Evolutionary conservation across 2,329 filamentous ascomycete species (phyloP), one percentile per base, ranked within the genome.

Genomic region (Ophiostoma himal-ulmi): DNA sequence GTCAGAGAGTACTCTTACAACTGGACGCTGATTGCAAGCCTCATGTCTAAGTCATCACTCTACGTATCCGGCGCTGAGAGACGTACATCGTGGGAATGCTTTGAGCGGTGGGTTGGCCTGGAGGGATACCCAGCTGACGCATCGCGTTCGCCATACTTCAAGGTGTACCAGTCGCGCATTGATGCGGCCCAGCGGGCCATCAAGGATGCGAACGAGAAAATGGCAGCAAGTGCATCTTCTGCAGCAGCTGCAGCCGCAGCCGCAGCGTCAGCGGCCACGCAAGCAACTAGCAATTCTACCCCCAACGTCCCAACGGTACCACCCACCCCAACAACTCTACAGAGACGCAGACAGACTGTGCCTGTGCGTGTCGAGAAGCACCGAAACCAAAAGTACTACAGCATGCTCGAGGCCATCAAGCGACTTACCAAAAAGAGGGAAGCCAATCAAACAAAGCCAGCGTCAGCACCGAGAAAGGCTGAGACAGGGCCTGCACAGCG

Each of bases 41-140:
- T 94, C 72, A 82, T 98, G 69, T 85, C 88, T 1, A 85, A 90
- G 20, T 88, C 88, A 69, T 96, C 93, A 0, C 78, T 89, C 17
- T 96, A 93, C 76, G 86, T 88, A n/a, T 94, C 94, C 26, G 93
- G 92, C 1, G 89, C 93, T 13, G 94, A 98, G 78, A 87, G 95
- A 73, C 88, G 95, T 67, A 98, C 94, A 2, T 93, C 94, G 0
- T 99, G 95, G 95, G 95, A 99, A 81, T 99, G 95, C 78, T 99
- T 99, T 76, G 95, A 99, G 80, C 88, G 95, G 62, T 99, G 94
- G 94, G 91, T 97, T 70, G 89, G 91, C 75, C 82, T 98, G 14
- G 95, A 98, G 80, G 93, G 94, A 0, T 83, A 97, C 52, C 94
- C 95, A 5, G 88, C 90, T 13, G 95, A 99, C 74, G 96, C 98